Conservation (phyloP, 2,329 filamentous ascomycete genomes). For the Sporothrix phasma region DNA sequence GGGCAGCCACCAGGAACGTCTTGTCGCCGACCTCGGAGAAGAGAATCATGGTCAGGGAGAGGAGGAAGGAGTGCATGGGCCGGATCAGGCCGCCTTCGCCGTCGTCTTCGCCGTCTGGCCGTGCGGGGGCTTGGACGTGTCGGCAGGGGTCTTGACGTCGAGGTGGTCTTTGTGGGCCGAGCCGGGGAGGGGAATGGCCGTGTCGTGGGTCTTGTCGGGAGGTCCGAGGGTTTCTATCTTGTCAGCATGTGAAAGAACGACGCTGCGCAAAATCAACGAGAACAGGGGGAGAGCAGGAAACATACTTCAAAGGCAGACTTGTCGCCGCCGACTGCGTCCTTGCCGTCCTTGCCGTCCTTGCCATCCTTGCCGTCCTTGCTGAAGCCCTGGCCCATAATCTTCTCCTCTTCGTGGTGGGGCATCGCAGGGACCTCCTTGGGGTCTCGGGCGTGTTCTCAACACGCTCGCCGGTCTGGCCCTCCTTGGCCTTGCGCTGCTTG, state of each 20-base stretch:
- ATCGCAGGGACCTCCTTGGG: constrained; percentile 79
- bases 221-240: constrained; percentile 64
- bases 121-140: constrained; percentile 19
- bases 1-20: constrained; percentile 89
- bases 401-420: constrained; percentile 70
- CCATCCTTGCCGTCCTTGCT: constrained; percentile 26
- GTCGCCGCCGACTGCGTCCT: constrained; percentile 29
- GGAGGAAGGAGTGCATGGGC: constrained; percentile 76
- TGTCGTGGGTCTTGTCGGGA: constrained; percentile 66
- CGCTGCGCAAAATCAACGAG: not conserved
- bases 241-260: not conserved
- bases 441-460: constrained; percentile 66
- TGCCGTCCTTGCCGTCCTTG: constrained; percentile 29
- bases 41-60: constrained; percentile 94
- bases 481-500: constrained; percentile 60
- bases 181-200: constrained; percentile 58
- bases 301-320: constrained; percentile 50
- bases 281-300: not conserved
- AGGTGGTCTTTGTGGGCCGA: constrained; percentile 56
- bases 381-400: constrained; percentile 38
- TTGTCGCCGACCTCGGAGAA: constrained; percentile 97
- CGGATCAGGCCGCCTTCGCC: constrained; percentile 52
- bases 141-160: constrained; percentile 36
- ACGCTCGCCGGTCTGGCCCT: constrained; percentile 55
- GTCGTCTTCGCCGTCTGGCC: constrained; percentile 28